Percentiles rank a stretch among this genome's conserved stretches.
Conservation (phyloP, 1,284 basidiomycete genomes). For the Irpex rosettiformis region DNA sequence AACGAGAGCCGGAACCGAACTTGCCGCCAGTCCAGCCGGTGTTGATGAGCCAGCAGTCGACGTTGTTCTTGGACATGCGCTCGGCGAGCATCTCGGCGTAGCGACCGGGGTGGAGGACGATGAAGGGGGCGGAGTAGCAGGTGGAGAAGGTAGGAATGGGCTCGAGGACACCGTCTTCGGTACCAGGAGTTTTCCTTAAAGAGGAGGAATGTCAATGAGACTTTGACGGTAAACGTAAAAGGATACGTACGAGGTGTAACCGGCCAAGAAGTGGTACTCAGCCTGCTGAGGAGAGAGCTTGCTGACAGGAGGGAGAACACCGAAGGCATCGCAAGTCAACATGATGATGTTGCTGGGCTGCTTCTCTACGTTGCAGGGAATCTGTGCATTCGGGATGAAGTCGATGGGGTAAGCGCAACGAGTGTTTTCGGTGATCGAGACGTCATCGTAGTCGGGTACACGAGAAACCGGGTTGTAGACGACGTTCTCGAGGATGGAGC, state of each 20-base stretch:
- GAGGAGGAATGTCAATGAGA: constrained; percentile 9
- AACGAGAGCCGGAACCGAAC: constrained; percentile 88
- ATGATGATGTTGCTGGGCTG: constrained; percentile 97
- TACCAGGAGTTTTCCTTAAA: constrained; percentile 86
- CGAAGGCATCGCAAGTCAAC: constrained; percentile 98
- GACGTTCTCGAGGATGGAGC: constrained; percentile 98
- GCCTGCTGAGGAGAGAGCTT: constrained; percentile 93
- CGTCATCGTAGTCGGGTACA: constrained; percentile 93
- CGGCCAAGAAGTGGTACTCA: constrained; percentile 95
- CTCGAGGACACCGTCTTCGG: constrained; percentile 97
- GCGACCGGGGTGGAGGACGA: constrained; percentile 92
- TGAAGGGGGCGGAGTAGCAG: constrained; percentile 98
- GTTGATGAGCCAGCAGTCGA: constrained; percentile 99
- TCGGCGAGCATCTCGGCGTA: constrained; percentile 98
- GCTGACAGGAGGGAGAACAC: constrained; percentile 95
- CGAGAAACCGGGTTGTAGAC: constrained; percentile 93
- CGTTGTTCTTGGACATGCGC: constrained; percentile 89
- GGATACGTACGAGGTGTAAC: constrained; percentile 82
- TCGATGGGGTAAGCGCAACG: constrained; percentile 98
- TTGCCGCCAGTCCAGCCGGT: constrained; percentile 98
- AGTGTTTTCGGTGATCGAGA: constrained; percentile 98
- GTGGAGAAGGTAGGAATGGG: constrained; percentile 99
- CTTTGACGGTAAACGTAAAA: background rate
- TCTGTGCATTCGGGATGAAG: constrained; percentile 93
- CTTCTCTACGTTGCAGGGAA: constrained; percentile 81